Percentiles rank a stretch among this genome's conserved stretches.
Evolutionary conservation across 2,329 filamentous ascomycete species (phyloP).

Genomic region (Stachybotrys elegans): DNA sequence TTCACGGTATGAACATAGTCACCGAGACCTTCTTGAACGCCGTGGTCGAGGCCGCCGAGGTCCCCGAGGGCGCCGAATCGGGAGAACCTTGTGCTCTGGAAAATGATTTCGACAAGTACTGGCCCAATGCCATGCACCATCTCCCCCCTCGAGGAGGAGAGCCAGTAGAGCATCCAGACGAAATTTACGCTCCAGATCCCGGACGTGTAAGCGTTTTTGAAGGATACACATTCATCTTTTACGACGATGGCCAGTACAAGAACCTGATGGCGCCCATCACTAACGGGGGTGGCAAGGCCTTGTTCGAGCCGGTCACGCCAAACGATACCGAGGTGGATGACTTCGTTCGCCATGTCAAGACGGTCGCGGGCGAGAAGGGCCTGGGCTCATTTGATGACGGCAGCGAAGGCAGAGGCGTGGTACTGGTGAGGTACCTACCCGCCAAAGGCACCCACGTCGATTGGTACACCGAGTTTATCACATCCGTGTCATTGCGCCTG

Average conservation of each 20-base stretch:
- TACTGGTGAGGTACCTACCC: constrained; percentile 69
- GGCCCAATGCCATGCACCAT: constrained; percentile 70
- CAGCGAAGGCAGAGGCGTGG: constrained; percentile 63
- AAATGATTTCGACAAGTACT: constrained; percentile 69
- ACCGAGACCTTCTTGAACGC: constrained; percentile 68
- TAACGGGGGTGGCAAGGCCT: constrained; percentile 76
- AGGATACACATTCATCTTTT: constrained; percentile 85
- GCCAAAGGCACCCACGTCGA: constrained; percentile 47
- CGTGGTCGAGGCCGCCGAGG: constrained; percentile 55
- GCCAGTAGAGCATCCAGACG: constrained; percentile 60
- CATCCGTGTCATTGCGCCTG: constrained; percentile 62
- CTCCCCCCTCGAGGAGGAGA: constrained; percentile 74
- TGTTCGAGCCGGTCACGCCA: constrained; percentile 58
- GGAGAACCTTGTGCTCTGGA: constrained; percentile 59
- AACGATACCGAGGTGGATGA: constrained; percentile 66
- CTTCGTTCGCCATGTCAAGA: constrained; percentile 72
- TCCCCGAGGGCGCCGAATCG: constrained; percentile 39
- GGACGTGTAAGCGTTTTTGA: constrained; percentile 69
- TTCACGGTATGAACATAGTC: constrained; percentile 76
- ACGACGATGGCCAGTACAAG: constrained; percentile 69
- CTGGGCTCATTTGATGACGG: constrained; percentile 59
- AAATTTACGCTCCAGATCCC: constrained; percentile 67
- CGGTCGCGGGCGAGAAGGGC: constrained; percentile 69
- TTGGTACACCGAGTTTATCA: constrained; percentile 69
- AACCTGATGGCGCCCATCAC: constrained; percentile 71